Conservation (phyloP, 495 filamentous ascomycete species). For the Tuber microsphaerosporum region DNA sequence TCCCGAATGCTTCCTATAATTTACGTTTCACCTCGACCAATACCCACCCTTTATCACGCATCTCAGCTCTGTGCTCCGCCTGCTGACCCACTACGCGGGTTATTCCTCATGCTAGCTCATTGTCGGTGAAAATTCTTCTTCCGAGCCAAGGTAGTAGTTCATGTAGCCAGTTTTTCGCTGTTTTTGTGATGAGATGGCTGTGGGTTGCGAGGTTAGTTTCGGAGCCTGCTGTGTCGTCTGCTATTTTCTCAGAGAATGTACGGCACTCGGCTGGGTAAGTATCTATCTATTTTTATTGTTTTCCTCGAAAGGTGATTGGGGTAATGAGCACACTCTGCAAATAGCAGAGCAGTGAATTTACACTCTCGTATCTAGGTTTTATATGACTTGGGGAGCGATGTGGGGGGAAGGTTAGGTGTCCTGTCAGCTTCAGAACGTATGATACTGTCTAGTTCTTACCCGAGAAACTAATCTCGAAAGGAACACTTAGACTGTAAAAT, state of each 20-base stretch:
- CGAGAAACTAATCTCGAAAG: neutral
- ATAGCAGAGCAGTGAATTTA: neutral
- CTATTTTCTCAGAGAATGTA: too few species aligned
- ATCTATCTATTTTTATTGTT: neutral
- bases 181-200: neutral
- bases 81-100: neutral
- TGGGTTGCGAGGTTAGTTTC: neutral
- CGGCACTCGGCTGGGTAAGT: neutral
- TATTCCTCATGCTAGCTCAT: neutral
- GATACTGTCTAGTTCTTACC: neutral
- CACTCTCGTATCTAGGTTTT: neutral
- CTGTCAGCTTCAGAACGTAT: neutral
- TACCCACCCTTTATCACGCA: neutral
- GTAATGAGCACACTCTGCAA: neutral
- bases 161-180: neutral
- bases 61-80: neutral
- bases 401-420: neutral
- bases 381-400: neutral
- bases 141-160: neutral
- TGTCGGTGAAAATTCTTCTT: neutral
- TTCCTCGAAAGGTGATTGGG: neutral
- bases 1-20: neutral
- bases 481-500: neutral
- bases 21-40: neutral
- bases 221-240: neutral